Evolutionary conservation across 176 grass and related monocot species (phyloP).

Genomic region (Oryza australiensis): DNA sequence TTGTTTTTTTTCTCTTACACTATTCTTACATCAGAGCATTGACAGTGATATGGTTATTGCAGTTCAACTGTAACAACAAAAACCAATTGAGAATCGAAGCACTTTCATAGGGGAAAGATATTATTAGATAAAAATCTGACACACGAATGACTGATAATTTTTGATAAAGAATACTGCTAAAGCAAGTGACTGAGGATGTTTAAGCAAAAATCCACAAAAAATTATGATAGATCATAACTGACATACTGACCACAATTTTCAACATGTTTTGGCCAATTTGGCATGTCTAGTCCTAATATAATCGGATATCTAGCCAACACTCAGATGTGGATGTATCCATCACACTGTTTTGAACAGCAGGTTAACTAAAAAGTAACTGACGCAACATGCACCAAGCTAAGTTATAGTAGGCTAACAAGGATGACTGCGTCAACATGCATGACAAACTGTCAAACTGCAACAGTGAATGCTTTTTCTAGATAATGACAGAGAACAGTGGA

Average conservation of each 20-base stretch:
- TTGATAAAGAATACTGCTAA: not conserved
- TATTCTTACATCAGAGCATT: not conserved
- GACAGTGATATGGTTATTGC: not conserved
- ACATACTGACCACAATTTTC: not conserved
- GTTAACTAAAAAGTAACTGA: not conserved
- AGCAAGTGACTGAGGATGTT: slow-evolving; percentile 7
- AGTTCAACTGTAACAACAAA: not conserved
- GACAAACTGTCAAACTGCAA: slow-evolving; percentile 4
- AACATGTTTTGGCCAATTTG: not conserved
- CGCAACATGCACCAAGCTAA: not conserved
- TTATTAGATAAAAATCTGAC: not conserved
- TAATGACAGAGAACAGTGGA: too few relatives aligned
- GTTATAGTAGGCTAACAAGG: not conserved
- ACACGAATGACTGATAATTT: not conserved
- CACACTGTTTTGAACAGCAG: not conserved
- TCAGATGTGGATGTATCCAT: not conserved
- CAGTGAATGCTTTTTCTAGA: not conserved
- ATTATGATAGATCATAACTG: not conserved
- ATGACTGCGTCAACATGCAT: not conserved
- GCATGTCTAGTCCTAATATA: not conserved
- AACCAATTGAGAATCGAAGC: not conserved
- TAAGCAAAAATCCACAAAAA: not conserved
- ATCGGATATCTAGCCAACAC: not conserved
- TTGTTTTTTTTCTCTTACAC: not conserved
- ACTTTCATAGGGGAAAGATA: not conserved